Conservation (phyloP, 2,329 filamentous ascomycete genomes). For the Endothia cerciana region DNA sequence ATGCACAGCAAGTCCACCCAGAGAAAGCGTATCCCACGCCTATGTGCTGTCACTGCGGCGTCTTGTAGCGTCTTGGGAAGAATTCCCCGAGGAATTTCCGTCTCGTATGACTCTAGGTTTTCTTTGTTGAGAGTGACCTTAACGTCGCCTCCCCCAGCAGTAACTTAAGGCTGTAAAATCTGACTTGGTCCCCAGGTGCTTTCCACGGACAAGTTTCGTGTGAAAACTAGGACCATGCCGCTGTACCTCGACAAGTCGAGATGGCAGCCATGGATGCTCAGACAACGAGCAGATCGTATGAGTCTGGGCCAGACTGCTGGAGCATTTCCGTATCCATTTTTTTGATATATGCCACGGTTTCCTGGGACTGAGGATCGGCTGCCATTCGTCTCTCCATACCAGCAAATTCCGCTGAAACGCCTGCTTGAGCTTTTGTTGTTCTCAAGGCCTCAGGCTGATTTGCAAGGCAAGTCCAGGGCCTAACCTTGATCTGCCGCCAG, state of each 20-base stretch:
- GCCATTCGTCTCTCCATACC: neutral
- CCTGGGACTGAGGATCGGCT: neutral
- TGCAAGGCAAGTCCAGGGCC: neutral
- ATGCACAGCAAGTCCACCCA: neutral
- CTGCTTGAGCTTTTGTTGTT: neutral
- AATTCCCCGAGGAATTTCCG: neutral
- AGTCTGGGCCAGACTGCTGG: neutral
- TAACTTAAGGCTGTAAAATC: neutral
- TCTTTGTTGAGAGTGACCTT: neutral
- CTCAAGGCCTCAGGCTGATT: too few species aligned
- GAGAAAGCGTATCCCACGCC: neutral
- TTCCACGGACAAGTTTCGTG: neutral
- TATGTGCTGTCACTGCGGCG: neutral
- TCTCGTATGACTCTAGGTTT: neutral
- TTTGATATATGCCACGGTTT: neutral
- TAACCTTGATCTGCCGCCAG: neutral
- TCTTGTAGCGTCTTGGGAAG: neutral
- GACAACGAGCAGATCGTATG: neutral
- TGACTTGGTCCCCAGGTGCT: neutral
- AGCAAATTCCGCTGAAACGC: rapidly evolving
- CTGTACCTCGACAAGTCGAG: neutral
- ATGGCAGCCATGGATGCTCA: neutral
- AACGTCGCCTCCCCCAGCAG: neutral
- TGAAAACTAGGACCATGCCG: neutral
- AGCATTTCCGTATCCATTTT: neutral